Evolutionary conservation across 2,329 filamentous ascomycete genomes (phyloP).

Genomic region (Stagonosporopsis tanaceti): DNA sequence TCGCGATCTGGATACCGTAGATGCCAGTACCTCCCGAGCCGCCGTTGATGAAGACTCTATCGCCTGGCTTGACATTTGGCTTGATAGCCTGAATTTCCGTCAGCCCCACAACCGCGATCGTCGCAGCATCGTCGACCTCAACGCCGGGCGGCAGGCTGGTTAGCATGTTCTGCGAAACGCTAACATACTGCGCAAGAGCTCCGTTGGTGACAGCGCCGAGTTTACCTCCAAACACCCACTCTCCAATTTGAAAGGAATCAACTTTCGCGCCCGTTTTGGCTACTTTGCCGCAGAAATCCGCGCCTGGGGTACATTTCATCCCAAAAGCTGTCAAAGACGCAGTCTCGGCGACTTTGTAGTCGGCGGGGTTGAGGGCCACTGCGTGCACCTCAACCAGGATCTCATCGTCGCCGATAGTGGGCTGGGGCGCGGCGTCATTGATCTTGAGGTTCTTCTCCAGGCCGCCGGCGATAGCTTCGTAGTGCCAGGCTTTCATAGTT

Average conservation of each 20-base stretch:
- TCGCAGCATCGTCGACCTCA: slow-evolving; percentile 46
- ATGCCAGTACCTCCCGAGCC: slow-evolving; percentile 69
- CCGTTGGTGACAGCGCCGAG: slow-evolving; percentile 44
- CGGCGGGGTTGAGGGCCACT: slow-evolving; percentile 67
- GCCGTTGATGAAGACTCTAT: slow-evolving; percentile 70
- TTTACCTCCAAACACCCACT: slow-evolving; percentile 52
- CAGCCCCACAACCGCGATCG: slow-evolving; percentile 48
- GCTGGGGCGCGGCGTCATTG: slow-evolving; percentile 52
- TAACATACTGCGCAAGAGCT: slow-evolving; percentile 49
- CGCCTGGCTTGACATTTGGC: slow-evolving; percentile 50
- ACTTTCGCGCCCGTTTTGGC: slow-evolving; percentile 45
- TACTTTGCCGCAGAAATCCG: slow-evolving; percentile 63
- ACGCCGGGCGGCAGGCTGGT: slow-evolving; percentile 38
- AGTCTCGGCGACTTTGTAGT: slow-evolving; percentile 69
- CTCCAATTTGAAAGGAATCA: slow-evolving; percentile 43
- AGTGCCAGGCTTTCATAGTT: slow-evolving; percentile 68
- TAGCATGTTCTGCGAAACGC: slow-evolving; percentile 32
- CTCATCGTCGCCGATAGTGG: slow-evolving; percentile 52
- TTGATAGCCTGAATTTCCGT: slow-evolving; percentile 52
- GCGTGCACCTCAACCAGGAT: slow-evolving; percentile 65
- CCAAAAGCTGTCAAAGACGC: slow-evolving; percentile 43
- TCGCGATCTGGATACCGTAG: slow-evolving; percentile 70
- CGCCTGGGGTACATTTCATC: slow-evolving; percentile 52
- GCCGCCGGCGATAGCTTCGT: slow-evolving; percentile 54
- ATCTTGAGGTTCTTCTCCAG: slow-evolving; percentile 64